Evolutionary conservation across 345 rosid species (phyloP).

Genomic region (Corchorus capsularis): DNA sequence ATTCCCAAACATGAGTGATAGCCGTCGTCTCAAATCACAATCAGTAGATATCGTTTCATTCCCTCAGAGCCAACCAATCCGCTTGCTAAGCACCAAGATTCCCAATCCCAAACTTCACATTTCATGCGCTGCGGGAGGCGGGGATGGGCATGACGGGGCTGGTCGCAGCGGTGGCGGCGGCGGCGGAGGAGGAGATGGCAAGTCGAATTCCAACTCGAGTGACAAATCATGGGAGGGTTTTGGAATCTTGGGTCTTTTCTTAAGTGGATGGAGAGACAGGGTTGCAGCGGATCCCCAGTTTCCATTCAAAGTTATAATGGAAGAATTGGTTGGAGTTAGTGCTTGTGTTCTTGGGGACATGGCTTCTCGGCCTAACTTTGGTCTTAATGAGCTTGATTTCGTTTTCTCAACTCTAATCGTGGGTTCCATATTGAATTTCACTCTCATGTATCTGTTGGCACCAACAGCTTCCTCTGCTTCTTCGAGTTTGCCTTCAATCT

Average conservation of each 20-base stretch:
- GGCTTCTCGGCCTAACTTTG: slow-evolving; percentile 97
- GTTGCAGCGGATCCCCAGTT: slow-evolving; percentile 96
- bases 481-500: slow-evolving; percentile 62
- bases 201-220: slow-evolving; percentile 18
- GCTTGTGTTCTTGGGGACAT: slow-evolving; percentile 92
- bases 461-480: slow-evolving; percentile 57
- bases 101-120: slow-evolving; percentile 26
- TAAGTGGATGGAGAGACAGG: slow-evolving; percentile 86
- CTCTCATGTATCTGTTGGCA: slow-evolving; percentile 91
- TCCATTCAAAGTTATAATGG: slow-evolving; percentile 95
- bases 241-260: slow-evolving; percentile 65
- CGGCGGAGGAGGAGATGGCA: slow-evolving; percentile 20
- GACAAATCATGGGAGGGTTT: slow-evolving; percentile 36
- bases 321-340: slow-evolving; percentile 85
- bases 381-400: slow-evolving; percentile 89
- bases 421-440: slow-evolving; percentile 84
- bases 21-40: slow-evolving; percentile 22
- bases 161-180: slow-evolving; percentile 31
- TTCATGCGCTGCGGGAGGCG: slow-evolving; percentile 41
- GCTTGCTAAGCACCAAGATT: slow-evolving; percentile 28
- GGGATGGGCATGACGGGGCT: slow-evolving; percentile 40
- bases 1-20: slow-evolving; percentile 21
- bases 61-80: slow-evolving; percentile 30
- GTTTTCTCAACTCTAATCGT: slow-evolving; percentile 92
- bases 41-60: neutral